Base-by-base conservation (phyloP, 2,329 filamentous ascomycete species). In the Hymenoscyphus salicellus region DNA sequence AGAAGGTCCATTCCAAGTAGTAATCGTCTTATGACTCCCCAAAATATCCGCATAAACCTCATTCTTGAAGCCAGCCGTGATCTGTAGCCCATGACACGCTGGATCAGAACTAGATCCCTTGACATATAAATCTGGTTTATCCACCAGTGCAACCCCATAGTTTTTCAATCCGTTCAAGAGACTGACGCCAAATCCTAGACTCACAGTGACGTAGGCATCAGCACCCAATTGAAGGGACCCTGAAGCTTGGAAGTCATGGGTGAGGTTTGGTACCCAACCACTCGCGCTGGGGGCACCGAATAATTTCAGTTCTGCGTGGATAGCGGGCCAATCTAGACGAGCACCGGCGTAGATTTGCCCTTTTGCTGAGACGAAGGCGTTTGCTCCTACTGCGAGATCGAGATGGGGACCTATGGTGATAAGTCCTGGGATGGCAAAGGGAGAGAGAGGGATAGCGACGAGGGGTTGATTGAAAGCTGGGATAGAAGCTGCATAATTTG, bases 361-460 rank as follows among this genome's bases (percentile, higher is more conserved):
- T 20, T 56, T 60, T 1, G 62, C 62, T 14, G 36, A 49, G 33
- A 63, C 26, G 16, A 32, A 26, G 2, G 62, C 62, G 32, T 46
- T 63, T n/a, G 62, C 62, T 36, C 62, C 62, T 3, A 63, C 62
- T n/a, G 33, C 62, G 14, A 63, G 56, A 36, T 63, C 62, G 14
- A 63, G 57, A 33, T 63, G 58, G 8, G 62, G 62, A 49, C 62
- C 62, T 23, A 63, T 63, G 1, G 58, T 60, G 32, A 63, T 63
- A 7, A 63, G 32, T 7, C 62, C 62, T 7, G 62, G 62, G 16
- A 63, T 63, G 5, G 62, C 43, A 32, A 63, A 63, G 3, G 62
- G 62, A 28, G 43, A 55, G 3, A 63, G 49, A 14, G 62, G 62
- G n/a, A 63, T 60, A 14, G 57, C 57, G 36, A 63, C 57, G 6